phyloP scores from a whole-genome alignment of 2,329 filamentous ascomycete species.

The Ilyonectria sp. region DNA sequence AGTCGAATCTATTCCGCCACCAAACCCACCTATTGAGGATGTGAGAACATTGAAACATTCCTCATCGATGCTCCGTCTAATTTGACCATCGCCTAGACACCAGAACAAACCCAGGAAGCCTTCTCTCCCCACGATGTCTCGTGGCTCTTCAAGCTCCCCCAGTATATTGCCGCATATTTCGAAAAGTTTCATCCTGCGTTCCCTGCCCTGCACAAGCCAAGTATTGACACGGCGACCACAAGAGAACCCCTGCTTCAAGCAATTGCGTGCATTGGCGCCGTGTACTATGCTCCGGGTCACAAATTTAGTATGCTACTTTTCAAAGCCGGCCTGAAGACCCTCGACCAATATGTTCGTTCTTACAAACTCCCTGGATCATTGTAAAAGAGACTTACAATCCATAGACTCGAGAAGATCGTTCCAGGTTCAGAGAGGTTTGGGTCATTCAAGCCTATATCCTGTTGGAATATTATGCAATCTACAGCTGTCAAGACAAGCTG shows the following conservation, averaged over 20 bases:
- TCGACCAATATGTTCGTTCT: slow-evolving; percentile 23
- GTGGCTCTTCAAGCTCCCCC: slow-evolving; percentile 28
- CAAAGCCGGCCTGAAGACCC: slow-evolving; percentile 18
- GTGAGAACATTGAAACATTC: background rate
- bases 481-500: slow-evolving; percentile 28
- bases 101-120: background rate
- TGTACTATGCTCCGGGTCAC: slow-evolving; percentile 20
- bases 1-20: background rate
- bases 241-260: slow-evolving; percentile 28
- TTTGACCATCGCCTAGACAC: background rate
- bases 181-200: slow-evolving; percentile 29
- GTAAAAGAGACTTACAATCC: background rate
- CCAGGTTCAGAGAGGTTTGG: slow-evolving; percentile 27
- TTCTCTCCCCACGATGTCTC: slow-evolving; percentile 27
- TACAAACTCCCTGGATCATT: too few relatives aligned
- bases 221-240: slow-evolving; percentile 25
- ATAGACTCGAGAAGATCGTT: slow-evolving; percentile 25
- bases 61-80: background rate
- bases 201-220: slow-evolving; percentile 22
- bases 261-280: slow-evolving; percentile 26
- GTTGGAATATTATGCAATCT: slow-evolving; percentile 30
- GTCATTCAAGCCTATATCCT: slow-evolving; percentile 28
- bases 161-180: slow-evolving; percentile 29
- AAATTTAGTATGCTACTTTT: slow-evolving; percentile 20
- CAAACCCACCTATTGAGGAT: slow-evolving; percentile 7